Evolutionary conservation across 441 rosid species (phyloP), one percentile per base, ranked within the genome.

Genomic region (Gossypium aridum): DNA sequence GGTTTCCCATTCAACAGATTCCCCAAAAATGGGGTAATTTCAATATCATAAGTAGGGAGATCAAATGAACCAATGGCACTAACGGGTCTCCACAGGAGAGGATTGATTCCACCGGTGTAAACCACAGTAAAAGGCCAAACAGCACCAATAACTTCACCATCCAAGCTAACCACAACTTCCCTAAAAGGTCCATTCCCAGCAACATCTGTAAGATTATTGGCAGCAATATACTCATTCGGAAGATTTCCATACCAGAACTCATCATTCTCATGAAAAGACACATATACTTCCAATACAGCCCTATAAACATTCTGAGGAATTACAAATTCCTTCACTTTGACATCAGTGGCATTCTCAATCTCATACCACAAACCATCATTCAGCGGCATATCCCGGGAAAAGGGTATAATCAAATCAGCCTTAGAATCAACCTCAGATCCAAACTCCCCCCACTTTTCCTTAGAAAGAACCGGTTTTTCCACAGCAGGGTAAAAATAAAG

Each of bases 111-210:
- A 34, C 99, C 99, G 0, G 99, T 91, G 78, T 80, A 94, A 45
- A 92, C 83, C 76, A 95, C 98, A 20, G 98, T 91, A 70, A 95
- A 94, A 25, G 98, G 98, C 97, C 98, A 92, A 71, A 91, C 64
- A 1, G 93, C 91, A 49, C 99, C 99, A 2, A 91, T 87, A 0
- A 83, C 16, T 23, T 63, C 73, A 0, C 86, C 93, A 60, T 94
- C 97, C 23, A 94, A 86, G 77, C 81, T 86, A 34, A 94, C 87
- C 62, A 91, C 75, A 77, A 90, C 94, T 87, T 94, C 98, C 80
- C 98, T 86, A 67, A 94, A 94, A 70, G 98, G 92, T 62, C 99
- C 99, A 80, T 94, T 94, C 39, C 94, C 99, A 14, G 79, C 79
- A 0, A 7, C n/a, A 57, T 14, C 80, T 17, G 79, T 85, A 8